These are phyloP conservation scores for Cladosporium sp. DNA, from an alignment of 2,329 filamentous ascomycete species.

Conservation along the genomic window DNA sequence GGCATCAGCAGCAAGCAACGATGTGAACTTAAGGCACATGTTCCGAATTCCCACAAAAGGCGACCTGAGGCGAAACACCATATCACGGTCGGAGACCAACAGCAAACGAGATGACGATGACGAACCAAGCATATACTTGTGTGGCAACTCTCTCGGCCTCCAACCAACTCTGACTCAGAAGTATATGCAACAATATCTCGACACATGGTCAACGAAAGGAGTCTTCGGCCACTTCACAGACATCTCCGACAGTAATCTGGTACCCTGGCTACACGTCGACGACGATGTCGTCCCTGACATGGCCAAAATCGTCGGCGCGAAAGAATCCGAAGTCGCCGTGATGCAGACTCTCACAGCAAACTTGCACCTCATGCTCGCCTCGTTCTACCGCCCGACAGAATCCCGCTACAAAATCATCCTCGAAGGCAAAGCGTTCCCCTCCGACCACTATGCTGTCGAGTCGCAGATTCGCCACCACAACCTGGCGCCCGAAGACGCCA, in stretches of 20 bases:
- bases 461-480: slow-evolving; percentile 75
- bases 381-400: slow-evolving; percentile 73
- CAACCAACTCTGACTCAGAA: slow-evolving; percentile 69
- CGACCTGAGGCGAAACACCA: slow-evolving; percentile 15
- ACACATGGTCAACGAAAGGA: slow-evolving; percentile 81
- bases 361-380: slow-evolving; percentile 77
- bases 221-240: slow-evolving; percentile 80
- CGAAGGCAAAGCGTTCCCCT: slow-evolving; percentile 89
- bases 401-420: slow-evolving; percentile 75
- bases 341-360: slow-evolving; percentile 88
- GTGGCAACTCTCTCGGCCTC: slow-evolving; percentile 84
- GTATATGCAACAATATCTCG: slow-evolving; percentile 71
- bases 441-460: slow-evolving; percentile 83
- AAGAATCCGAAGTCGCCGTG: slow-evolving; percentile 71
- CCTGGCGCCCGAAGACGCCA: slow-evolving; percentile 64
- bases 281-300: slow-evolving; percentile 70
- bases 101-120: slow-evolving; percentile 19
- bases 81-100: neutral
- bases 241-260: slow-evolving; percentile 66
- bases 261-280: slow-evolving; percentile 76
- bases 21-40: slow-evolving; percentile 13
- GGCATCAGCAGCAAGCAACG: slow-evolving; percentile 4
- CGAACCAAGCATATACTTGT: slow-evolving; percentile 71
- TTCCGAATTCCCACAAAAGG: slow-evolving; percentile 20
- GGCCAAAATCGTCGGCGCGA: slow-evolving; percentile 72